A percentile compares a stretch with the other conserved stretches of the same genome.
Conservation (phyloP, 2,329 filamentous ascomycete genomes). For the Phyllosticta citrichinensis region DNA sequence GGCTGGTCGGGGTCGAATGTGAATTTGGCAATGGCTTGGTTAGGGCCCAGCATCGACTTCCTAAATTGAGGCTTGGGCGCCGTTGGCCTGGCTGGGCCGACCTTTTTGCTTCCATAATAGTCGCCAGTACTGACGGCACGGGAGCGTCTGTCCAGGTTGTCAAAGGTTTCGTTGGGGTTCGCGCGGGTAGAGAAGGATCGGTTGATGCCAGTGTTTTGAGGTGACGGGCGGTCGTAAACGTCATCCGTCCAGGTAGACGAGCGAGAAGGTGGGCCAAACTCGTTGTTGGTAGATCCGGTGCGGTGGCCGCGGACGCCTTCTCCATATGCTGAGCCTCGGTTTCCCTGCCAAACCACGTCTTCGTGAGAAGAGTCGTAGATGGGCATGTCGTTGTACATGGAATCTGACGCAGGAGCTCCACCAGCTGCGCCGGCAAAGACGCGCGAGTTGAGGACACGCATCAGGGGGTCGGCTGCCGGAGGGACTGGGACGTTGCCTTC, state of each 20-base stretch:
- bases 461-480: slow-evolving; percentile 71
- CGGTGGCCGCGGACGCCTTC: slow-evolving; percentile 50
- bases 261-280: slow-evolving; percentile 48
- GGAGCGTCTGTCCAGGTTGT: slow-evolving; percentile 28
- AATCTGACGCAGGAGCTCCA: slow-evolving; percentile 40
- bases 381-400: slow-evolving; percentile 89
- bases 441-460: slow-evolving; percentile 74
- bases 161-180: slow-evolving; percentile 42
- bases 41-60: slow-evolving; percentile 39
- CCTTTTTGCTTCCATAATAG: slow-evolving; percentile 42
- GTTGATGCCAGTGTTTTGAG: slow-evolving; percentile 26
- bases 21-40: slow-evolving; percentile 84
- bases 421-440: slow-evolving; percentile 62
- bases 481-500: slow-evolving; percentile 69
- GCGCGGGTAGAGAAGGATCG: slow-evolving; percentile 42
- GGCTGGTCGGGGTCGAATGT: slow-evolving; percentile 92
- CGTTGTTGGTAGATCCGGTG: slow-evolving; percentile 31
- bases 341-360: slow-evolving; percentile 73
- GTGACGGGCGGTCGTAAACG: slow-evolving; percentile 51
- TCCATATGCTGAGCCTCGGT: slow-evolving; percentile 58
- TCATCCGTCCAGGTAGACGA: slow-evolving; percentile 68
- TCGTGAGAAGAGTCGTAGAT: slow-evolving; percentile 79
- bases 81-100: slow-evolving; percentile 64
- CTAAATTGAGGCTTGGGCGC: slow-evolving; percentile 84
- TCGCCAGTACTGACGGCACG: slow-evolving; percentile 33